A percentile compares a stretch with the other conserved stretches of the same genome.
Evolutionary conservation across 2,329 filamentous ascomycete genomes (phyloP).

Genomic region (Venturia carpophila): DNA sequence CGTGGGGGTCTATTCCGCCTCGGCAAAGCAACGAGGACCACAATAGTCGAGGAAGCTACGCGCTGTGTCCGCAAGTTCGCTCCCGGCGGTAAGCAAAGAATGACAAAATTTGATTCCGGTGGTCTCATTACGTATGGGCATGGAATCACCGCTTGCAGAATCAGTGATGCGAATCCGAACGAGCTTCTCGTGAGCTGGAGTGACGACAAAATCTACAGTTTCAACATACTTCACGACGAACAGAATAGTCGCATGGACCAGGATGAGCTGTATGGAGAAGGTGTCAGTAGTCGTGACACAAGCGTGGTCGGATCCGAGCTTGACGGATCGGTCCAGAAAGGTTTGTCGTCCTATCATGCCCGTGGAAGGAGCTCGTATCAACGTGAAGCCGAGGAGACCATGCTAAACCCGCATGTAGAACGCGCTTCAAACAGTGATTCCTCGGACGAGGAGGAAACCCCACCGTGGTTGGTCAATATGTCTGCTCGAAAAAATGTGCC

Average conservation of each 20-base stretch:
- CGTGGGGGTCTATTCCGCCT: conserved; percentile 41
- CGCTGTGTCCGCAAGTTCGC: conserved; percentile 60
- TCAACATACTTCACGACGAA: conserved; percentile 54
- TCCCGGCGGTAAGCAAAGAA: conserved; percentile 49
- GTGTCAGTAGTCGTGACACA: not conserved
- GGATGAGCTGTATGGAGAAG: not conserved
- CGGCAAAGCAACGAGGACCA: conserved; percentile 39
- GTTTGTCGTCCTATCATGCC: not conserved
- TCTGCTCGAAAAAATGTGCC: conserved; percentile 47
- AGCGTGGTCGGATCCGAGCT: not conserved
- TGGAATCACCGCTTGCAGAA: conserved; percentile 64
- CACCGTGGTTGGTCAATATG: conserved; percentile 6
- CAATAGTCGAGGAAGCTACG: conserved; percentile 51
- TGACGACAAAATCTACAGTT: conserved; percentile 58
- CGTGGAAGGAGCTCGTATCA: not conserved
- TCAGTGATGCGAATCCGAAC: conserved; percentile 60
- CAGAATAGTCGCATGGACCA: conserved; percentile 1
- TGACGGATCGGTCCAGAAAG: not conserved
- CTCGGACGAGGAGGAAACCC: conserved; percentile 25
- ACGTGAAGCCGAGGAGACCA: not conserved
- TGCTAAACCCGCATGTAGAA: not conserved
- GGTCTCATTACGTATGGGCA: conserved; percentile 28
- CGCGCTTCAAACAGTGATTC: conserved; percentile 20
- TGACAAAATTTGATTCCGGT: conserved; percentile 44
- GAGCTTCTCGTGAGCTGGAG: conserved; percentile 63